Evolutionary conservation across 192 early-diverging fungal genomes (phyloP).

Genomic region (Rhizophagus sp.): DNA sequence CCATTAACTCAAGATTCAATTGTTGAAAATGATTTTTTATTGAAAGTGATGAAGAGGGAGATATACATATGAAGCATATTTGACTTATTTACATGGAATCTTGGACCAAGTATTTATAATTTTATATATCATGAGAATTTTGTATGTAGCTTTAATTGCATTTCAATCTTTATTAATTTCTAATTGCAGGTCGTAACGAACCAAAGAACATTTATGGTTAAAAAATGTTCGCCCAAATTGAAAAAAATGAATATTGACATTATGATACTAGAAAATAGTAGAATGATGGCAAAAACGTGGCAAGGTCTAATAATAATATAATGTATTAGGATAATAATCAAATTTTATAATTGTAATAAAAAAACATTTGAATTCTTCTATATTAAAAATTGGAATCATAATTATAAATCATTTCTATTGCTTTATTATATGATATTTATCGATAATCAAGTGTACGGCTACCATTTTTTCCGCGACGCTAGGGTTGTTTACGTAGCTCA

Average conservation of each 20-base stretch:
- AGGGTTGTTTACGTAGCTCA: background rate
- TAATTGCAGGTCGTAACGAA: background rate
- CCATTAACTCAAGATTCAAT: too few relatives aligned
- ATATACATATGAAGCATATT: background rate
- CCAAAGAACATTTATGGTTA: background rate
- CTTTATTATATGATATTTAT: too few relatives aligned
- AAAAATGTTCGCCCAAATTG: background rate
- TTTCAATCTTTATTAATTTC: background rate
- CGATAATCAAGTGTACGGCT: background rate
- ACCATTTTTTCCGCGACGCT: slow-evolving; percentile 11
- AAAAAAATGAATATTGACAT: background rate
- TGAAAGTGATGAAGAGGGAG: too few relatives aligned
- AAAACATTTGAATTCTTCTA: too few relatives aligned
- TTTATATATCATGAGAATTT: background rate
- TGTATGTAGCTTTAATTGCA: background rate
- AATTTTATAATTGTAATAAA: too few relatives aligned
- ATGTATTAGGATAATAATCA: too few relatives aligned
- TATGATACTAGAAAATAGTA: background rate
- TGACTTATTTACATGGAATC: background rate
- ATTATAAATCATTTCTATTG: too few relatives aligned
- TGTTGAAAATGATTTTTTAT: too few relatives aligned
- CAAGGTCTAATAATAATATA: too few relatives aligned
- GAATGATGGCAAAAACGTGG: background rate
- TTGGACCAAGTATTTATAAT: background rate
- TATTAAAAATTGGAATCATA: too few relatives aligned